Evolutionary conservation across 768 basidiomycete species (phyloP).

Genomic region (Lentinula sp.): DNA sequence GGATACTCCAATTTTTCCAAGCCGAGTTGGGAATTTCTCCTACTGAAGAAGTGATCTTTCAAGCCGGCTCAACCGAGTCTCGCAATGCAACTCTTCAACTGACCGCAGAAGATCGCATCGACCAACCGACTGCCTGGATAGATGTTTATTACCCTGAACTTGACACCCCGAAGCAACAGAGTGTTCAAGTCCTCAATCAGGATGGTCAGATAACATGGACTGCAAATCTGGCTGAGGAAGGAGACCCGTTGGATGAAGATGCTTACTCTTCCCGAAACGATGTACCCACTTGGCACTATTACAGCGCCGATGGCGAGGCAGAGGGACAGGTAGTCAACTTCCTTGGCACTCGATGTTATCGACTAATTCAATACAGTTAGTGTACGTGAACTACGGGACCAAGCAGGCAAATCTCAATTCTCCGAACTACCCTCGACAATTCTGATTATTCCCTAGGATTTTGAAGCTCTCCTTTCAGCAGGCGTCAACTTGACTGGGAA

Average conservation of each 20-base stretch:
- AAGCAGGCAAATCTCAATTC: conserved; percentile 30
- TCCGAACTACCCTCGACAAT: neutral
- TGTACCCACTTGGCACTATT: conserved; percentile 82
- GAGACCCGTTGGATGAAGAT: conserved; percentile 62
- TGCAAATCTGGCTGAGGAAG: conserved; percentile 71
- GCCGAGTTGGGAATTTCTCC: conserved; percentile 49
- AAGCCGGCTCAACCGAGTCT: conserved; percentile 63
- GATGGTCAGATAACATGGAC: conserved; percentile 53
- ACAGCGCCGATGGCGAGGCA: conserved; percentile 71
- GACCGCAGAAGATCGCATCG: conserved; percentile 33
- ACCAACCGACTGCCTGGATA: conserved; percentile 67
- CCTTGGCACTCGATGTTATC: neutral
- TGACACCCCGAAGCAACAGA: conserved; percentile 68
- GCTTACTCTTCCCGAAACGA: conserved; percentile 60
- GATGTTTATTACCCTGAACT: conserved; percentile 86
- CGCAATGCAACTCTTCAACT: conserved; percentile 62
- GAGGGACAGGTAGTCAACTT: conserved; percentile 40
- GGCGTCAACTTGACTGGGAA: conserved; percentile 49
- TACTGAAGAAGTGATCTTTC: conserved; percentile 48
- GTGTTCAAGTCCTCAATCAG: conserved; percentile 56
- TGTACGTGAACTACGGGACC: conserved; percentile 82
- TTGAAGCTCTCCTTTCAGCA: conserved; percentile 22
- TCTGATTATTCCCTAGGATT: conserved; percentile 25
- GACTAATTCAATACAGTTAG: conserved; percentile 21
- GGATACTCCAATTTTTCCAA: conserved; percentile 64